These are phyloP conservation scores for Candida morakotiae DNA, from an alignment of 805 yeast genomes.

Conservation along the genomic window DNA sequence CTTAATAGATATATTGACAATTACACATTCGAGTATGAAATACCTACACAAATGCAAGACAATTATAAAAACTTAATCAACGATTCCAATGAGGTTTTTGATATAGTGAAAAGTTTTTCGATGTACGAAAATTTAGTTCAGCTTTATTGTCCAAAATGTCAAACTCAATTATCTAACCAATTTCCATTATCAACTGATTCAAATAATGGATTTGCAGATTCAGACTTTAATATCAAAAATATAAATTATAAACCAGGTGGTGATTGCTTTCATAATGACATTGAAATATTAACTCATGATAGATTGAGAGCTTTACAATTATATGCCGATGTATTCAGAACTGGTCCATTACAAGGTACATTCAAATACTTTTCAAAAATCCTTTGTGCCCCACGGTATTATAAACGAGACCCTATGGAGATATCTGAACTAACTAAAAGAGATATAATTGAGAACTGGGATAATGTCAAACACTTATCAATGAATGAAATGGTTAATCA, in stretches of 20 bases:
- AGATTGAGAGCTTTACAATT: constrained; percentile 18
- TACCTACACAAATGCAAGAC: not conserved
- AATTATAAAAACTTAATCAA: not conserved
- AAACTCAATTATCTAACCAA: not conserved
- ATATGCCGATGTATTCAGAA: constrained; percentile 11
- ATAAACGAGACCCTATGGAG: not conserved
- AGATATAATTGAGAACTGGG: constrained; percentile 1
- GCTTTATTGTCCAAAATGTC: constrained; percentile 15
- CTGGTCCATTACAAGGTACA: constrained; percentile 6
- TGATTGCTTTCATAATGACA: constrained; percentile 14
- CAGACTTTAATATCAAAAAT: not conserved
- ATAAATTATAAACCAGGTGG: constrained; percentile 9
- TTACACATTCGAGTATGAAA: constrained; percentile 6
- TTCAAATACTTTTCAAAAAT: constrained; percentile 8
- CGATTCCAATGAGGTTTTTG: not conserved
- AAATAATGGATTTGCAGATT: constrained; percentile 7
- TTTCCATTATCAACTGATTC: constrained; percentile 9
- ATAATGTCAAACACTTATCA: not conserved
- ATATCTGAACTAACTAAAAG: not conserved
- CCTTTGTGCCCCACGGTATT: constrained; percentile 1
- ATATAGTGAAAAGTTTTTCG: not conserved
- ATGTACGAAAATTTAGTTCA: constrained; percentile 7
- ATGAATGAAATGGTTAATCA: not conserved
- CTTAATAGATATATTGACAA: constrained; percentile 11
- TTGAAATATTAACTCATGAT: constrained; percentile 13